Evolutionary conservation across 2,329 filamentous ascomycete species (phyloP).

Genomic region (Cladosporium phlei): DNA sequence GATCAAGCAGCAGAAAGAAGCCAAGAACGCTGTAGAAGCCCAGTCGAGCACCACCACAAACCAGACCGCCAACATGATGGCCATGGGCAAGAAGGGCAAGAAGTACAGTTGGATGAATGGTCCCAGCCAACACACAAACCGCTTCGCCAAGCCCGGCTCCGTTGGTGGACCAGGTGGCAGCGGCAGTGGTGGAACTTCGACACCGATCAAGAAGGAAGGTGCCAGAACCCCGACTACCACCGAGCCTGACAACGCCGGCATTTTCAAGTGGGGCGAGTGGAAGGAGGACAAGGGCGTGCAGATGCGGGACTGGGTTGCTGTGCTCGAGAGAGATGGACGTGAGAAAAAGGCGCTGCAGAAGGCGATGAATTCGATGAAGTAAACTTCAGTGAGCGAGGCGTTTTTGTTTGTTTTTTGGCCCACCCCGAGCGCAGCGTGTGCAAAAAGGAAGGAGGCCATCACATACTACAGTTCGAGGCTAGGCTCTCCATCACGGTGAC

Average conservation of each 20-base stretch:
- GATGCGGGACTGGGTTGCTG: conserved; percentile 73
- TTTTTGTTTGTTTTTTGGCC: too few relatives aligned
- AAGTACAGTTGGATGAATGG: conserved; percentile 73
- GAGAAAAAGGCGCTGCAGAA: conserved; percentile 60
- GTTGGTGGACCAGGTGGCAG: conserved; percentile 16
- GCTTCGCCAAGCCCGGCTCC: conserved; percentile 26
- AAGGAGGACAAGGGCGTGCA: conserved; percentile 77
- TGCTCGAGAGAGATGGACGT: conserved; percentile 72
- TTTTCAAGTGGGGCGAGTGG: conserved; percentile 34
- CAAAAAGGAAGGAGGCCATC: too few relatives aligned
- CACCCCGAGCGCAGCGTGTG: too few relatives aligned
- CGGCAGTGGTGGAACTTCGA: conserved; percentile 18
- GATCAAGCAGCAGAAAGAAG: conserved; percentile 68
- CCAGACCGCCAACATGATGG: conserved; percentile 70
- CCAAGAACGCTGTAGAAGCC: conserved; percentile 41
- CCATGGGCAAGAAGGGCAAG: conserved; percentile 59
- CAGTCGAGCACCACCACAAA: conserved; percentile 69
- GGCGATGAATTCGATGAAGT: conserved; percentile 31
- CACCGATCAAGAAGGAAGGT: conserved; percentile 18
- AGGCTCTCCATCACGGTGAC: too few relatives aligned
- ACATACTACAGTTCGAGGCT: too few relatives aligned
- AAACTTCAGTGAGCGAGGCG: too few relatives aligned
- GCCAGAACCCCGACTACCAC: conserved; percentile 11
- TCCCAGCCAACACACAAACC: conserved; percentile 51
- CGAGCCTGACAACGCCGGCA: conserved; percentile 15